Evolutionary conservation across 1,139 yeast genomes (phyloP).

Genomic region (Debaryomycetaceae sp.): DNA sequence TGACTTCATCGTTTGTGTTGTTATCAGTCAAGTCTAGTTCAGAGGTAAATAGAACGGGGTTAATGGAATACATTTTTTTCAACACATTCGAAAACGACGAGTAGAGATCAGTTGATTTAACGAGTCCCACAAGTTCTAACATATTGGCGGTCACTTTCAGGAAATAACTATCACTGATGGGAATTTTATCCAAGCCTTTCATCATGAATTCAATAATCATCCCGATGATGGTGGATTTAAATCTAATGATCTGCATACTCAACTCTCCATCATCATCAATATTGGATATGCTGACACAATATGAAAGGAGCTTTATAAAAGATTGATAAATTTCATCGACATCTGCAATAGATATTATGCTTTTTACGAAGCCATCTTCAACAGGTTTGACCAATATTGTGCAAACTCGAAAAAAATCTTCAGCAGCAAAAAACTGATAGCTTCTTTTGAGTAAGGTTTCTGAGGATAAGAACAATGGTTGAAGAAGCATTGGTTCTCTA

Average conservation of each 20-base stretch:
- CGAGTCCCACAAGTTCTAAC: constrained; percentile 31
- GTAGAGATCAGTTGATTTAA: constrained; percentile 31
- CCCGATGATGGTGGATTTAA: constrained; percentile 26
- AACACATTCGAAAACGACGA: constrained; percentile 23
- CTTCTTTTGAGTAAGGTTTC: constrained; percentile 25
- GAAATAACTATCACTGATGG: constrained; percentile 33
- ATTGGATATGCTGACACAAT: constrained; percentile 30
- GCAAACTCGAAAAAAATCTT: constrained; percentile 35
- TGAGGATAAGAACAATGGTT: constrained; percentile 27
- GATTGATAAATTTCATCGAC: constrained; percentile 29
- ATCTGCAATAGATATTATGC: constrained; percentile 22
- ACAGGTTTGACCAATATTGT: constrained; percentile 26
- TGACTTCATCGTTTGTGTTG: constrained; percentile 31
- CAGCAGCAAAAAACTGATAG: constrained; percentile 23
- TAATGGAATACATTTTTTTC: constrained; percentile 28
- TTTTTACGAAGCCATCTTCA: constrained; percentile 19
- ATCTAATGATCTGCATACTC: constrained; percentile 35
- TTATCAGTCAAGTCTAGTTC: constrained; percentile 24
- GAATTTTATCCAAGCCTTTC: constrained; percentile 26
- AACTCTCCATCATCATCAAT: constrained; percentile 30
- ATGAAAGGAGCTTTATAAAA: constrained; percentile 23
- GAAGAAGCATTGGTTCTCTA: constrained; percentile 24
- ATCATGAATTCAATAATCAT: constrained; percentile 28
- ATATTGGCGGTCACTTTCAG: constrained; percentile 24
- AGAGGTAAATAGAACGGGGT: constrained; percentile 24